Base-by-base conservation (phyloP, 352 stramenopile genomes). In the Phytopythium helicoides region DNA sequence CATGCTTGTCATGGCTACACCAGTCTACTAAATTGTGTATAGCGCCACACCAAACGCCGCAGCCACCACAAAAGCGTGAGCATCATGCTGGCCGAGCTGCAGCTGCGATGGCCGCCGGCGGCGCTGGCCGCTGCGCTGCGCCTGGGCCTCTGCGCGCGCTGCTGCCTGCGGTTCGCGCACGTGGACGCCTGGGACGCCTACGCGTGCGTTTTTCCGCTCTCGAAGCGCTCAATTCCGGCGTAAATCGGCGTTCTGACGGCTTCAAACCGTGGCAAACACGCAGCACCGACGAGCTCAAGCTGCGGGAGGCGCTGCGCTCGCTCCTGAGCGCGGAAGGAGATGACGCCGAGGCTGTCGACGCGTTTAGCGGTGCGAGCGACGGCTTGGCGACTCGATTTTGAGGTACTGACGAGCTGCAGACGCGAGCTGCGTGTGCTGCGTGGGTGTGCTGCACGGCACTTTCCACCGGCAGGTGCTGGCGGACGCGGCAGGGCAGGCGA, bases 141-240 rank as follows among this genome's bases (percentile, higher is more conserved):
- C 15, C 47, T 68, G 9, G 68, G 66, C 9, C 54, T 93, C 0
- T 93, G 83, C 21, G 54, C 76, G 56, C 83, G 81, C 25, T 93
- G 83, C 58, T 84, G 71, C 19, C 57, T 93, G 56, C 81, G 83
- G 48, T 83, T 91, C 36, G 64, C 66, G 7, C 62, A 64, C 40
- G 54, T 89, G 15, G 56, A 74, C 7, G 66, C 89, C 10, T 40
- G 49, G 41, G 47, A 52, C 15, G 18, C 84, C 44, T 93, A 91
- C 54, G 58, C 63, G 82, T 91, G 61, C 38, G 73, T 82, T 3
- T 3, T 21, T 11, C 14, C 16, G 26, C 23, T 11, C 14, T 18
- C 21, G 10, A 36, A 12, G 6, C 12, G 8, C 4, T 36, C 21
- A 9, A 49, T 22, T 62, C 4, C 21, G 22, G n/a, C 41, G 5